Base-by-base conservation (phyloP, 306 rosid genomes). In the Malus domestica region DNA sequence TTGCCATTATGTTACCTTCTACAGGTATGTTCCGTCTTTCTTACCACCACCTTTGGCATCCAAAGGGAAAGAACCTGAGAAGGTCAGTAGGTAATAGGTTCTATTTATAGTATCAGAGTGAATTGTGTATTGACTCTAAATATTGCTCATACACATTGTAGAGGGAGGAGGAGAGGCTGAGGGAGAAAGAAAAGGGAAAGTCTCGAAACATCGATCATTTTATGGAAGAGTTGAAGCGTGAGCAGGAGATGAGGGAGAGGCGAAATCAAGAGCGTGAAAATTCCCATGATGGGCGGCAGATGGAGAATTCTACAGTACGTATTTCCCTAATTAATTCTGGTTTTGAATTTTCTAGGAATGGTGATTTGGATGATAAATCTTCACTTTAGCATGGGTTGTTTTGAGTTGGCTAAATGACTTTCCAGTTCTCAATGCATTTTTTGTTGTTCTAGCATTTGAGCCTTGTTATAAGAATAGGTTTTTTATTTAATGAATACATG, bases 11-110 rank as follows among this genome's bases (percentile, higher is more conserved):
- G 80, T 75, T 87, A 73, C 79, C 63, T 74, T 75, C 82, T 90
- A 91, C 93, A 96, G 99, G 91, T 96, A 96, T 85, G 98, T 96
- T 46, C 98, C 98, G 58, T 96, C 97, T 78, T 96, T 96, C 83
- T 73, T 93, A 77, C 98, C 98, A n/a, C 97, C 97, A 78, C 96
- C 99, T 74, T n/a, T 92, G 88, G 93, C 97, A 78, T 85, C 98
- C 84, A 96, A 89, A 83, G 98, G 98, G 76, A 93, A 86, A 83
- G 99, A 96, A 89, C 71, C 90, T 57, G 99, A 96, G 70, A 96
- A 89, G 83, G 99, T 96, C 61, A 79, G 93, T 88, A 71, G 22
- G 45, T 70, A 20, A 29, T 79, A 67, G 58, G 23, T 77, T 77
- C 18, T 78, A 29, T 10, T 63, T 80, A 55, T 67, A 13, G 60